A percentile compares a stretch with the other conserved stretches of the same genome.
Evolutionary conservation across 805 yeast genomes (phyloP).

Genomic region (Teunomyces stri): DNA sequence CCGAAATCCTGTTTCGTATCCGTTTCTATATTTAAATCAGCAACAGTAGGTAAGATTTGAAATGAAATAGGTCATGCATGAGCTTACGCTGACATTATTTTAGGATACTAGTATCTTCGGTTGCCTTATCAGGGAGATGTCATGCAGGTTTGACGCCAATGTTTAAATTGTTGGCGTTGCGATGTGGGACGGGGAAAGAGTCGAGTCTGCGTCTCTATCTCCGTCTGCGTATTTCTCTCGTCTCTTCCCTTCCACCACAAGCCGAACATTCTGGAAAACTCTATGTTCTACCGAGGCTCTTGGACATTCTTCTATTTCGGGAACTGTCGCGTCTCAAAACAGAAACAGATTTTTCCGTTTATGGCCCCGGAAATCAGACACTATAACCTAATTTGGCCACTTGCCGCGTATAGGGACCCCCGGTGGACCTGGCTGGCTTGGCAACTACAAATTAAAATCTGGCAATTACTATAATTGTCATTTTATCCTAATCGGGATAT

Average conservation of each 20-base stretch:
- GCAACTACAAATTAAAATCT: background rate
- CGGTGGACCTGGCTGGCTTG: background rate
- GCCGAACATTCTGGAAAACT: too few species aligned
- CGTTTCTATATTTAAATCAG: background rate
- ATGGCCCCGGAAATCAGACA: background rate
- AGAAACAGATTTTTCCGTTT: background rate
- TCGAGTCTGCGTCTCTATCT: too few species aligned
- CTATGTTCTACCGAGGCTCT: too few species aligned
- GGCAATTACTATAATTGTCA: background rate
- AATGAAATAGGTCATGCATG: background rate
- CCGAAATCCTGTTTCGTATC: background rate
- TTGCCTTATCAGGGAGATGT: background rate
- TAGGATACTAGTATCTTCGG: background rate
- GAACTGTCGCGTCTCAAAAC: slow-evolving; percentile 2
- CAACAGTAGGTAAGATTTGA: background rate
- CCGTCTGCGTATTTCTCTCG: too few species aligned
- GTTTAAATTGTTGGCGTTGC: background rate
- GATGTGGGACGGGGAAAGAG: background rate
- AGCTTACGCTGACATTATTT: background rate
- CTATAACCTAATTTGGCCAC: background rate
- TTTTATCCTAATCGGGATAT: background rate
- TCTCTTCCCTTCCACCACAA: too few species aligned
- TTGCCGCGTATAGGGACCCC: background rate
- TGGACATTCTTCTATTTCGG: background rate
- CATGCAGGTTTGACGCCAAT: background rate